Evolutionary conservation across 1,284 basidiomycete species (phyloP).

Genomic region (Puccinia coronata): DNA sequence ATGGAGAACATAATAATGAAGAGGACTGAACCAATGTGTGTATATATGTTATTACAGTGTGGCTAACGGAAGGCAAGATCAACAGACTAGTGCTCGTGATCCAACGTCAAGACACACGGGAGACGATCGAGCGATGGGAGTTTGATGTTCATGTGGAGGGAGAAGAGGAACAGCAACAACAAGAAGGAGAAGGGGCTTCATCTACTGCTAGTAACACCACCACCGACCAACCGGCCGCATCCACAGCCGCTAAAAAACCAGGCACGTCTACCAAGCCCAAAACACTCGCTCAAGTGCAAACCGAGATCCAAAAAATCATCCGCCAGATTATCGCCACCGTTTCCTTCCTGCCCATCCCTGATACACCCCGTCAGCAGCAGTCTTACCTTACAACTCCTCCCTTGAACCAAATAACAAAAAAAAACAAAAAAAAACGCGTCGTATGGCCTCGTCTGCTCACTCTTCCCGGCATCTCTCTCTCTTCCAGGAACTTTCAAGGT

Average conservation of each 20-base stretch:
- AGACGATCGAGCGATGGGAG: slow-evolving; percentile 94
- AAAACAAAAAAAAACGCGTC: no score
- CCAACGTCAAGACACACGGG: slow-evolving; percentile 79
- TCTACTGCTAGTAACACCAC: slow-evolving; percentile 49
- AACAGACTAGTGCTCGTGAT: slow-evolving; percentile 93
- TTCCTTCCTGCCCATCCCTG: slow-evolving; percentile 91
- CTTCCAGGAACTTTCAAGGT: slow-evolving; percentile 36
- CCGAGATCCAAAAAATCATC: slow-evolving; percentile 94
- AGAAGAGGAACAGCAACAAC: slow-evolving; percentile 50
- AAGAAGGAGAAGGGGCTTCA: slow-evolving; percentile 56
- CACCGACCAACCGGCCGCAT: no score
- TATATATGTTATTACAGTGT: slow-evolving; percentile 53
- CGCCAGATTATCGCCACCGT: slow-evolving; percentile 97
- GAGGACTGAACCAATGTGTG: slow-evolving; percentile 18
- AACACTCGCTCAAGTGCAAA: slow-evolving; percentile 87
- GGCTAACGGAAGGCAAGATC: slow-evolving; percentile 86
- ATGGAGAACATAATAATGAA: no score
- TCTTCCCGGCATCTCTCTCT: background rate
- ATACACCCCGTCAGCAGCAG: slow-evolving; percentile 59
- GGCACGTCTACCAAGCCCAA: slow-evolving; percentile 54
- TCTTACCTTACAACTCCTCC: no score
- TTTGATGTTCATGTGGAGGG: slow-evolving; percentile 84
- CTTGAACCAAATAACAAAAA: no score
- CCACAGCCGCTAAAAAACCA: no score
- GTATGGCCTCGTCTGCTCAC: background rate